Conservation (phyloP, 495 filamentous ascomycete genomes). For the Lasiosphaeria ovina region DNA sequence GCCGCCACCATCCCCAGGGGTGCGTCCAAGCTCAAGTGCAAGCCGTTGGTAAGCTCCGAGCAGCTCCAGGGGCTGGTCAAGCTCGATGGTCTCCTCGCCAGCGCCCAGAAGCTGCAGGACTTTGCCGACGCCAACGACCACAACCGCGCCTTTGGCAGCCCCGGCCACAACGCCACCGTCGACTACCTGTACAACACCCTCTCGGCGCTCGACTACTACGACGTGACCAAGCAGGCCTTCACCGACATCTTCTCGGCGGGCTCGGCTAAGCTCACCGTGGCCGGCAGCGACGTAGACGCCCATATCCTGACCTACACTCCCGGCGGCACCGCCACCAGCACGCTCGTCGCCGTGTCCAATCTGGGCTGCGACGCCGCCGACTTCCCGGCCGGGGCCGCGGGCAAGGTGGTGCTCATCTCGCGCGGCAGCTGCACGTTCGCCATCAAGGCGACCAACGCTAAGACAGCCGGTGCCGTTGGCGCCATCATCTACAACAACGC, state of each 20-base stretch:
- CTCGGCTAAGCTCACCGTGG: conserved; percentile 36
- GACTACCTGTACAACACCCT: conserved; percentile 58
- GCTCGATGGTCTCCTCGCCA: conserved; percentile 38
- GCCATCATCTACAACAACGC: conserved; percentile 67
- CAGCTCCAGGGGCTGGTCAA: conserved; percentile 38
- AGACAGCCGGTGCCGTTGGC: conserved; percentile 57
- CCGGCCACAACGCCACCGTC: conserved; percentile 63
- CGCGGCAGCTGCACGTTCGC: conserved; percentile 63
- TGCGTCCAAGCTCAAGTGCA: background rate
- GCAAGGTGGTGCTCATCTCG: conserved; percentile 60
- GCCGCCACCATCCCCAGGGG: too few species aligned
- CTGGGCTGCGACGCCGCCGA: conserved; percentile 57
- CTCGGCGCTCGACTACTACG: conserved; percentile 53
- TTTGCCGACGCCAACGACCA: conserved; percentile 34
- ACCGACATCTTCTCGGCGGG: conserved; percentile 34
- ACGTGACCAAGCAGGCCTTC: conserved; percentile 59
- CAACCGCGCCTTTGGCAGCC: conserved; percentile 59
- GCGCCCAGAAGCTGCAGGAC: conserved; percentile 44
- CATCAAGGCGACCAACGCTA: conserved; percentile 58
- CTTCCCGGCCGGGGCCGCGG: conserved; percentile 53
- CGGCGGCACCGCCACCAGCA: conserved; percentile 40
- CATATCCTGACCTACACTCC: conserved; percentile 42
- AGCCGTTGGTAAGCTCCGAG: conserved; percentile 21
- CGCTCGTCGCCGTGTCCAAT: conserved; percentile 50
- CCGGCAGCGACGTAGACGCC: conserved; percentile 26